Percentiles rank a stretch among this genome's conserved stretches.
phyloP scores from a whole-genome alignment of 192 early-diverging fungal genomes.

The Piromyces sp. region DNA sequence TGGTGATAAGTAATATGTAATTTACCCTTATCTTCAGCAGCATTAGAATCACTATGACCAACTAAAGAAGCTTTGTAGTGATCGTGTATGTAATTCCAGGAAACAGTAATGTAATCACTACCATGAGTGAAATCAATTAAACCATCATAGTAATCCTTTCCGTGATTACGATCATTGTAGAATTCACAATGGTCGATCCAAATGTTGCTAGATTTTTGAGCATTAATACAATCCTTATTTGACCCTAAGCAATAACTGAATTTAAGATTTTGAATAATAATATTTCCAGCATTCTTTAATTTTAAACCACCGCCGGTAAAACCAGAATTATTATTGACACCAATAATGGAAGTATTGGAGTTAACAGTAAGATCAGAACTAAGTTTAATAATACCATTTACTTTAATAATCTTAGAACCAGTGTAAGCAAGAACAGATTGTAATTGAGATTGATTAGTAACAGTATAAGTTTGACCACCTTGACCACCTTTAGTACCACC shows the following conservation, averaged over 20 bases:
- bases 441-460: not conserved
- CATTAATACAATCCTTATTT: not conserved
- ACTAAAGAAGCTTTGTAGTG: too few relatives aligned
- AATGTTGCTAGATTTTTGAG: not conserved
- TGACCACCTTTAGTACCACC: not conserved
- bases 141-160: too few relatives aligned
- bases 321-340: not conserved
- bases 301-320: not conserved
- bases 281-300: not conserved
- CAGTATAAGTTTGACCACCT: not conserved
- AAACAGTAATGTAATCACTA: too few relatives aligned
- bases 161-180: too few relatives aligned
- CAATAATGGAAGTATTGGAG: not conserved
- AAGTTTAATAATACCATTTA: not conserved
- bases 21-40: too few relatives aligned
- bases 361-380: not conserved
- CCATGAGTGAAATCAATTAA: too few relatives aligned
- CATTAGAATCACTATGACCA: too few relatives aligned
- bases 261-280: not conserved
- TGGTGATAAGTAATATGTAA: too few relatives aligned
- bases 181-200: too few relatives aligned
- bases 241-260: not conserved
- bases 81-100: too few relatives aligned
- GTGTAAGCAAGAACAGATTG: not conserved
- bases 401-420: not conserved